phyloP scores from a whole-genome alignment of 2,329 filamentous ascomycete genomes.

The Neopestalotiopsis clavispora region DNA sequence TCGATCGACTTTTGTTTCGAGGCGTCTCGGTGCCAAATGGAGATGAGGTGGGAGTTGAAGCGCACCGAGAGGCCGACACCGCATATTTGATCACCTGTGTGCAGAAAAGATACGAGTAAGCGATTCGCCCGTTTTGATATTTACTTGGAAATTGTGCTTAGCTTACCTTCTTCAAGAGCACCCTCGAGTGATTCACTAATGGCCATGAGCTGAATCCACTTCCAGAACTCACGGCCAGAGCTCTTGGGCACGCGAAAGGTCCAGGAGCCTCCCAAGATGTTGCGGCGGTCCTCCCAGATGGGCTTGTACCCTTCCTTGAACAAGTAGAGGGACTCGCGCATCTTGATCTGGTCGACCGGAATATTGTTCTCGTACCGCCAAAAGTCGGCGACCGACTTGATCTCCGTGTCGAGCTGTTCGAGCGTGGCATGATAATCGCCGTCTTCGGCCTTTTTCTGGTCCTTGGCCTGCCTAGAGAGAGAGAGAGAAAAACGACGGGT shows the following conservation, averaged over 20 bases:
- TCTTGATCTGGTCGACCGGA: slow-evolving; percentile 75
- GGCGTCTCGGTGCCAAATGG: slow-evolving; percentile 91
- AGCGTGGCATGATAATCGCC: slow-evolving; percentile 58
- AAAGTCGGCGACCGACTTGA: slow-evolving; percentile 85
- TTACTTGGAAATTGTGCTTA: background rate
- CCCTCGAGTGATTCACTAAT: slow-evolving; percentile 82
- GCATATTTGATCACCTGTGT: slow-evolving; percentile 80
- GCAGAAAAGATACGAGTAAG: background rate
- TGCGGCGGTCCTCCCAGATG: slow-evolving; percentile 86
- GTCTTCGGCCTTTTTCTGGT: slow-evolving; percentile 45
- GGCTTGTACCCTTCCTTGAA: slow-evolving; percentile 80
- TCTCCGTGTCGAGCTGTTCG: slow-evolving; percentile 66
- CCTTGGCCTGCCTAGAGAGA: slow-evolving; percentile 46
- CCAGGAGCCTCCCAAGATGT: slow-evolving; percentile 86
- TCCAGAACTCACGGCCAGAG: slow-evolving; percentile 77
- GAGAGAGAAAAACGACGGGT: background rate
- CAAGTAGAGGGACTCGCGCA: slow-evolving; percentile 78
- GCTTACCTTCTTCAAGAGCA: slow-evolving; percentile 71
- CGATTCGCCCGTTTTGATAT: background rate
- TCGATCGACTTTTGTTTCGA: slow-evolving; percentile 81
- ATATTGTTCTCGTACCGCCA: slow-evolving; percentile 85
- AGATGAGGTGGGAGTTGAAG: slow-evolving; percentile 87
- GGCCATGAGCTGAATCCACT: slow-evolving; percentile 78
- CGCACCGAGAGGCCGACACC: slow-evolving; percentile 86
- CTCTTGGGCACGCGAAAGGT: slow-evolving; percentile 88